These are phyloP conservation scores for Cutaneotrichosporon arboriforme DNA, from an alignment of 1,284 basidiomycete species.

Conservation along the genomic window DNA sequence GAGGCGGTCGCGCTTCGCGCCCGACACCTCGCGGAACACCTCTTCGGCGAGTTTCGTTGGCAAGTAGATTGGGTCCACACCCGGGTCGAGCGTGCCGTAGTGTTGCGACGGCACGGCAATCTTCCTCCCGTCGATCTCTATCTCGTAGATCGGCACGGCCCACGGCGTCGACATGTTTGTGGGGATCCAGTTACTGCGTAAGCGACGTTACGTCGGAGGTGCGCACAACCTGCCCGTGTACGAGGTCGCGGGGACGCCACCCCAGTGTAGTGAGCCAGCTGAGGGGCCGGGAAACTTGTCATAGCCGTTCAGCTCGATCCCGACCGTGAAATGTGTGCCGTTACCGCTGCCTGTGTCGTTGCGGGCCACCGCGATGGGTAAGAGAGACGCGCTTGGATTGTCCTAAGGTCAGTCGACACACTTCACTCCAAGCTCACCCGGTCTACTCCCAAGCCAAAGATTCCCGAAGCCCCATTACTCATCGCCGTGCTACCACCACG, in stretches of 20 bases:
- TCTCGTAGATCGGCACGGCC: slow-evolving; percentile 28
- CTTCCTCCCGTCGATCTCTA: slow-evolving; percentile 25
- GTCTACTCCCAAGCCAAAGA: slow-evolving; percentile 42
- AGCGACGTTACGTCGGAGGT: slow-evolving; percentile 26
- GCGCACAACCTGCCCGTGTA: slow-evolving; percentile 41
- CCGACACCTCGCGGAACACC: slow-evolving; percentile 26
- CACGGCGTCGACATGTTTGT: slow-evolving; percentile 22
- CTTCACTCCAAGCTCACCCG: slow-evolving; percentile 28
- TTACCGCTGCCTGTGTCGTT: not conserved
- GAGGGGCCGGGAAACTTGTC: not conserved
- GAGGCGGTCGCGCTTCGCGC: slow-evolving; percentile 7
- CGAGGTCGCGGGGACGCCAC: slow-evolving; percentile 28
- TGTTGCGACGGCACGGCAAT: not conserved
- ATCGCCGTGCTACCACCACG: not conserved
- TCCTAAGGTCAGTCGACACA: too few relatives aligned
- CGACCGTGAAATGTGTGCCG: slow-evolving; percentile 23
- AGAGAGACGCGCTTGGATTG: slow-evolving; percentile 13
- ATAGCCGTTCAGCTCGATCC: slow-evolving; percentile 30
- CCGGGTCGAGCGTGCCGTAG: slow-evolving; percentile 40
- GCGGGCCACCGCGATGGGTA: not conserved
- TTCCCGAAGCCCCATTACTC: slow-evolving; percentile 30
- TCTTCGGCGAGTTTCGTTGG: slow-evolving; percentile 28
- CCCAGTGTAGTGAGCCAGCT: slow-evolving; percentile 42
- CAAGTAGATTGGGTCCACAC: slow-evolving; percentile 37
- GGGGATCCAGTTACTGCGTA: slow-evolving; percentile 37